phyloP scores from a whole-genome alignment of 2,329 filamentous ascomycete genomes.

The Fusarium keratoplasticum region DNA sequence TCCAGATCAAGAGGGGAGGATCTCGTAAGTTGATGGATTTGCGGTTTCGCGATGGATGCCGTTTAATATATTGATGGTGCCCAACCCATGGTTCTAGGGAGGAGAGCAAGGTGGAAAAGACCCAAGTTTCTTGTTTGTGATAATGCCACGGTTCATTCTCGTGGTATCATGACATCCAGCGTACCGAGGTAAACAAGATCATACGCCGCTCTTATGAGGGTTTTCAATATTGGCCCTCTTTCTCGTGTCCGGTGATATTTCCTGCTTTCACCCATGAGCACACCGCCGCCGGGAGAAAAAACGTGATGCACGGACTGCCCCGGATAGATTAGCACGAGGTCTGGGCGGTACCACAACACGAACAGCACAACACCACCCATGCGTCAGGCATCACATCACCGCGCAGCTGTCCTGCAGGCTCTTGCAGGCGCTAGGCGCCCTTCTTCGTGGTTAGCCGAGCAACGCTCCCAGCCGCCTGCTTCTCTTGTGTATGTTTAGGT shows the following conservation, averaged over 20 bases:
- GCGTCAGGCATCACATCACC: constrained; percentile 38
- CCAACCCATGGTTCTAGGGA: neutral
- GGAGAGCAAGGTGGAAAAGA: neutral
- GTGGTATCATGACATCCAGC: neutral
- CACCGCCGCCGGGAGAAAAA: constrained; percentile 13
- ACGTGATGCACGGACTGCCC: constrained; percentile 25
- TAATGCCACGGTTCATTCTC: neutral
- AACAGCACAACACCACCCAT: constrained; percentile 34
- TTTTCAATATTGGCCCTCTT: constrained; percentile 8
- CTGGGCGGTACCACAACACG: constrained; percentile 23
- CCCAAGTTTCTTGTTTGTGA: neutral
- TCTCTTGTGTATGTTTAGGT: neutral
- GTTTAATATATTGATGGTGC: neutral
- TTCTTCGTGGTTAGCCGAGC: constrained; percentile 21
- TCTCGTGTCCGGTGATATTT: constrained; percentile 11
- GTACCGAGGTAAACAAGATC: neutral
- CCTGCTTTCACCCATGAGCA: constrained; percentile 5
- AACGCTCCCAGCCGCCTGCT: constrained; percentile 8
- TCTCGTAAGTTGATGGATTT: neutral
- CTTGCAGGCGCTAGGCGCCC: constrained; percentile 25
- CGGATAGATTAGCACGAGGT: constrained; percentile 30
- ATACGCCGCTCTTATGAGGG: neutral
- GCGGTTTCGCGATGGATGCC: neutral
- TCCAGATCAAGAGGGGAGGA: neutral
- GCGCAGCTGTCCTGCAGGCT: constrained; percentile 26